A percentile compares a stretch with the other conserved stretches of the same genome.
Evolutionary conservation across 1,139 yeast species (phyloP).

Genomic region (Zygoascus hellenicus): DNA sequence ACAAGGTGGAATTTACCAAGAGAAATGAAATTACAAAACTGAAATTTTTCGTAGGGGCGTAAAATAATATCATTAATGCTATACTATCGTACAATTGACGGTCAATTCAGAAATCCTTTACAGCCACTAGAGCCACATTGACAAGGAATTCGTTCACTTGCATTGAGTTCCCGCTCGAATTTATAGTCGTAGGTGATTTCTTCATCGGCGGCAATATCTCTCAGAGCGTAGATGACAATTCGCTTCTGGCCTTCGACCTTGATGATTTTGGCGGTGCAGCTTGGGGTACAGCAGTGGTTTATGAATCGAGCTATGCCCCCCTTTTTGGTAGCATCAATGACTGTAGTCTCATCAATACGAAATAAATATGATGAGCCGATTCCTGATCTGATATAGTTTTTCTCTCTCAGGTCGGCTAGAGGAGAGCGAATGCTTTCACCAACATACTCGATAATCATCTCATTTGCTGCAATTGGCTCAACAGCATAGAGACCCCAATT

Average conservation of each 20-base stretch:
- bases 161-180: constrained; percentile 86
- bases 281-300: constrained; percentile 95
- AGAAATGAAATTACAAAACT: no score
- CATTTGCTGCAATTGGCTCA: constrained; percentile 90
- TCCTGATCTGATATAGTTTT: constrained; percentile 79
- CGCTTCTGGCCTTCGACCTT: constrained; percentile 92
- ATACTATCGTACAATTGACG: no score
- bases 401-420: constrained; percentile 89
- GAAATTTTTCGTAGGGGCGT: no score
- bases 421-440: constrained; percentile 94
- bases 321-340: constrained; percentile 93
- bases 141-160: constrained; percentile 85
- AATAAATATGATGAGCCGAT: constrained; percentile 92
- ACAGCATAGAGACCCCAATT: constrained; percentile 97
- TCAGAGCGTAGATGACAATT: constrained; percentile 87
- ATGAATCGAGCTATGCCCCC: constrained; percentile 97
- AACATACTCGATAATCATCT: constrained; percentile 98
- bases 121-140: constrained; percentile 93
- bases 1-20: no score
- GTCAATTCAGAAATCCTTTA: constrained; percentile 78
- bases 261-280: constrained; percentile 94
- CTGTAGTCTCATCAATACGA: constrained; percentile 89
- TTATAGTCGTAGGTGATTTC: constrained; percentile 94
- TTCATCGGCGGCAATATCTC: constrained; percentile 81
- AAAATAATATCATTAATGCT: no score